Base-by-base conservation (phyloP, 495 filamentous ascomycete species). In the Viridothelium virens region DNA sequence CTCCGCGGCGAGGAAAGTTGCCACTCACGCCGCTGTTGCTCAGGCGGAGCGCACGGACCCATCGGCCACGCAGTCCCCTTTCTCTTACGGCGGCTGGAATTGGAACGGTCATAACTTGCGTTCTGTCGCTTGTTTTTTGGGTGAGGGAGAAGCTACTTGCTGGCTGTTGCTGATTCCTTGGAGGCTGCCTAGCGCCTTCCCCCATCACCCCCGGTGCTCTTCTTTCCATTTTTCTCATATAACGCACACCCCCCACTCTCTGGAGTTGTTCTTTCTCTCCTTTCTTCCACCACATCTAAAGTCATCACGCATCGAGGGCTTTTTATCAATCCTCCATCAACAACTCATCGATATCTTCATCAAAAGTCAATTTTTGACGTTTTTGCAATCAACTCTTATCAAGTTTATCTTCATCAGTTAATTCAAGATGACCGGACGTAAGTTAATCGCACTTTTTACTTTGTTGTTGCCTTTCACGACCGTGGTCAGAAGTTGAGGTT, bases 381-480 rank as follows among this genome's bases (percentile, higher is more conserved):
- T n/a, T 33, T 47, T 61, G 63, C 38, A 71, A 71, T 66, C 70
- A 71, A 25, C 4, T 39, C 41, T 47, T 3, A 63, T 63, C 37
- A 41, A 41, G 0, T 39, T 91, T 2, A 94, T 89, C 46, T 96
- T 95, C 80, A 95, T 96, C 77, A 91, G 86, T 18, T 86, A 73
- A 70, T 73, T 77, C 81, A 86, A 75, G 70, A 87, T 88, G 85
- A 85, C 85, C 86, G 85, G 85, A 80, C 85, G 85, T 87, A 79
- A 86, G 85, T 86, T 66, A 66, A 67, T 53, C 64, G 66, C 53
- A 59, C 39, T 59, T 59, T 36, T 59, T 7, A 6, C 31, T 33
- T 63, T 67, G 65, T 65, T 56, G 41, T 66, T 62, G 67, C 63
- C 44, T 59, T 36, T 59, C 4, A 31, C 53, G 53, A 59, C 53